Evolutionary conservation across 2,329 filamentous ascomycete species (phyloP), one percentile per base, ranked within the genome.

Genomic region (Xylaria polymorpha): DNA sequence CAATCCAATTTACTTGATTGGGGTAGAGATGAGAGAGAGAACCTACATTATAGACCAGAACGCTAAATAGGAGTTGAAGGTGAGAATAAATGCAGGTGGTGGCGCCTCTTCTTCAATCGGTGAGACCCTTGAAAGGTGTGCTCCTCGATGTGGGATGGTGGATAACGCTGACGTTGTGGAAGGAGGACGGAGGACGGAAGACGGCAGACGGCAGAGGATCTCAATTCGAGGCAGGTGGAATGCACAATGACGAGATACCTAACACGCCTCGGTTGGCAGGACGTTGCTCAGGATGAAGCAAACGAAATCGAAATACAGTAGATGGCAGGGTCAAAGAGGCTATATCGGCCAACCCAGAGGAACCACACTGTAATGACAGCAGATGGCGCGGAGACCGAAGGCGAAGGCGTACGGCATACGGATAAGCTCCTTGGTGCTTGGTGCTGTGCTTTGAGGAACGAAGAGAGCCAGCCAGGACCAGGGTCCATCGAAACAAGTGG

Each of bases 1-100:
- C 60, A 61, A 73, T 70, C 63, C 46, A 64, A 58, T 69, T 37
- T 44, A 41, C 57, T 67, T 70, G 67, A 64, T 69, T 67, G 68
- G 56, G 20, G 59, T 55, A 48, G 62, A 60, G 61, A 51, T 68
- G 44, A 60, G 60, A 57, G 57, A 51, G 22, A 66, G 70, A 67
- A 55, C 48, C 56, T 60, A 70, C 65, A 67, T 62, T 68, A 75
- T 69, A 64, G 68, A n/a, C 35, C 20, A 2, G 20, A 15, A 56
- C 50, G 15, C 44, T 69, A 39, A 39, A 61, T 55, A 66, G 55
- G 68, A 65, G 55, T 32, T 57, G 61, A 53, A 53, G 61, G 50
- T 64, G 68, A 53, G 46, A 46, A 56, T 20, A 4, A 29, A 29
- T 29, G 25, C 25, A 29, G 25, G 25, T 29, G 25, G 25, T 29